Evolutionary conservation across 345 rosid species (phyloP).

Genomic region (Corymbia maculata): DNA sequence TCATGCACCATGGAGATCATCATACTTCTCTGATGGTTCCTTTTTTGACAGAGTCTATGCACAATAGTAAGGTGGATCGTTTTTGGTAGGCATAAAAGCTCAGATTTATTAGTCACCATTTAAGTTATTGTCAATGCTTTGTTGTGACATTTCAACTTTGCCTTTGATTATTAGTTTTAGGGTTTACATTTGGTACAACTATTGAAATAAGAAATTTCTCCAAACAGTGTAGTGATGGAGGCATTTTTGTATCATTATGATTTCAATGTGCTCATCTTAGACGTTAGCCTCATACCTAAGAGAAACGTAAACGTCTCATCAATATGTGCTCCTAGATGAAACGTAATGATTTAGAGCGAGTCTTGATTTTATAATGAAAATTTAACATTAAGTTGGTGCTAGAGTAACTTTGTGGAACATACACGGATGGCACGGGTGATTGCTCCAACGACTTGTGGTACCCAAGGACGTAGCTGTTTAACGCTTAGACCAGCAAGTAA

Average conservation of each 20-base stretch:
- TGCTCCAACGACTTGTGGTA: slow-evolving; percentile 37
- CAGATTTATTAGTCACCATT: background rate
- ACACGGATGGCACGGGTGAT: background rate
- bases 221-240: background rate
- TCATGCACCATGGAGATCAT: background rate
- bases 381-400: background rate
- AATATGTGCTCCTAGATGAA: background rate
- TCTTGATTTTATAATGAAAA: background rate
- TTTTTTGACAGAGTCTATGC: too few relatives aligned
- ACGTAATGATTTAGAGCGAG: background rate
- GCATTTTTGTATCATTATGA: background rate
- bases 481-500: slow-evolving; percentile 22
- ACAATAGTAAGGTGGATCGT: too few relatives aligned
- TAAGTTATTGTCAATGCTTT: background rate
- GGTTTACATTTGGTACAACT: background rate
- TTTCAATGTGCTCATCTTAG: too few relatives aligned
- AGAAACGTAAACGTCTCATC: background rate
- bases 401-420: background rate
- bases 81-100: too few relatives aligned
- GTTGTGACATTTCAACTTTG: background rate
- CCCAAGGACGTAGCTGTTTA: slow-evolving; percentile 13
- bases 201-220: background rate
- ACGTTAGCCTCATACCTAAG: background rate
- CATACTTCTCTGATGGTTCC: background rate
- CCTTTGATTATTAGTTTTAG: background rate